These are phyloP conservation scores for Dendrobium officinale DNA, from an alignment of 106 monocot genomes.

Conservation along the genomic window DNA sequence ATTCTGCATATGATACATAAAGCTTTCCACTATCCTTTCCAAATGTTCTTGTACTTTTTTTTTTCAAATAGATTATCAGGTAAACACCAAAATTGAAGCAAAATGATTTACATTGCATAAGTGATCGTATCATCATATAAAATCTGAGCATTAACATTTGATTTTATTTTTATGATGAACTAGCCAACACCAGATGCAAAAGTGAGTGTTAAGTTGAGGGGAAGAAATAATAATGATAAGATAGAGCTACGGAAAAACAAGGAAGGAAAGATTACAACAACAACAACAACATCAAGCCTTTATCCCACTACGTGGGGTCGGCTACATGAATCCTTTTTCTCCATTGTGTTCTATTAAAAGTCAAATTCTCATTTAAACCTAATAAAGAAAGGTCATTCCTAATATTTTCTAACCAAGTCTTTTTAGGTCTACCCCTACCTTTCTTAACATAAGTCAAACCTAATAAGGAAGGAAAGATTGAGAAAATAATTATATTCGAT, in stretches of 20 bases:
- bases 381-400: too few relatives aligned
- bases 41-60: not conserved
- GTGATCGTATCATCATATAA: not conserved
- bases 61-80: not conserved
- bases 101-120: not conserved
- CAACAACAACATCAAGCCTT: too few relatives aligned
- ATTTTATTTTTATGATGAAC: not conserved
- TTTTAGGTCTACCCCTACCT: too few relatives aligned
- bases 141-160: not conserved
- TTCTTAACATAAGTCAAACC: too few relatives aligned
- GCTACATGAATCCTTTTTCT: too few relatives aligned
- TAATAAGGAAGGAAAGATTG: not conserved
- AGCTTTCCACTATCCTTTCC: not conserved
- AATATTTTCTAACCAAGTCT: too few relatives aligned
- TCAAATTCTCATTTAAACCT: too few relatives aligned
- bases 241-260: not conserved
- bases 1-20: not conserved
- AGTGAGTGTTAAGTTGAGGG: not conserved
- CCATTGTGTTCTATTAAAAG: too few relatives aligned
- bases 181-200: not conserved
- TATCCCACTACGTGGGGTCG: too few relatives aligned
- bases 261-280: not conserved
- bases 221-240: too few relatives aligned
- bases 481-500: not conserved
- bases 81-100: not conserved